Base-by-base conservation (phyloP, 495 filamentous ascomycete genomes). In the Filosporella fistucella region DNA sequence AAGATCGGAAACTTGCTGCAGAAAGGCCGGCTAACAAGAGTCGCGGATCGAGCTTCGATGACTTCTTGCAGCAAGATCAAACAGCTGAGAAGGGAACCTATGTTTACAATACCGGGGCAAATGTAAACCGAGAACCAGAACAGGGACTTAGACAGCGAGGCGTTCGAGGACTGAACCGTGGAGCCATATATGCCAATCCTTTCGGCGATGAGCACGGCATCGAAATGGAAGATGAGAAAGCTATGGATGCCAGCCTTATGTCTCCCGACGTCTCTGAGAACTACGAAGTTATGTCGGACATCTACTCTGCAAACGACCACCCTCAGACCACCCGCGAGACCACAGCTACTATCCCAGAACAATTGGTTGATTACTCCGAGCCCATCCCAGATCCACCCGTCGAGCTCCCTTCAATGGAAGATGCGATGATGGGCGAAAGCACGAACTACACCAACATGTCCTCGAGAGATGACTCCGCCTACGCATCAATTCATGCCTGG, bases 131-230 rank as follows among this genome's bases (percentile, higher is more conserved):
- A 45, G 41, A 45, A 47, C 56, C 69, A 36, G 52, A 63, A 7
- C 42, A 52, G 35, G 58, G 58, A 12, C 55, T 75, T 34, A 64
- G 77, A 47, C 71, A 74, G 29, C 70, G 74, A 42, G 76, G 74
- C 18, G 57, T 69, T 7, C 60, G 70, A 21, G 80, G 76, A 13
- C 64, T 82, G 33, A 64, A 69, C 21, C 46, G 57, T 17, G 67
- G 75, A 11, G 63, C 76, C n/a, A 56, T 75, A 20, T 69, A 73
- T 24, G 68, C 74, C 10, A 81, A 82, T 62, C 80, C 74, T 20
- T 86, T 77, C 62, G 68, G 60, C 45, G 86, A 78, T 55, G 79
- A 79, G 64, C 61, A 75, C 40, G 63, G 64, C 30, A 74, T 77
- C 26, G 61, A 67, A 30, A 63, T 71, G 23, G 54, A 72, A n/a